Evolutionary conservation across 2,329 filamentous ascomycete genomes (phyloP).

Genomic region (Cercospora berteroae): DNA sequence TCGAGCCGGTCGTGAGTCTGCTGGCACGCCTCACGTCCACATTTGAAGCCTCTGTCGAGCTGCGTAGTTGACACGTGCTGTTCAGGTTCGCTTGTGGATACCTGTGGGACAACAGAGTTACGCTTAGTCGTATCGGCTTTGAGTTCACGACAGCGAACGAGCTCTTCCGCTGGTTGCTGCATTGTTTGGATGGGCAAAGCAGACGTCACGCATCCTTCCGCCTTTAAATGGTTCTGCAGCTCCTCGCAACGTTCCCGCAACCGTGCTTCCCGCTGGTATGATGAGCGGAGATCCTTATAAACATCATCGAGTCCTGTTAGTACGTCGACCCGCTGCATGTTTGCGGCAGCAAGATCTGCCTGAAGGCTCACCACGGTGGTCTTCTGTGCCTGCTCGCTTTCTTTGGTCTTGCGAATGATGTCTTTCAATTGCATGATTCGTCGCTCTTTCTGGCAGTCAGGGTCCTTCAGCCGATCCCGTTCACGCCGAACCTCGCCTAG

Average conservation of each 20-base stretch:
- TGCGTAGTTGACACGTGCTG: not conserved
- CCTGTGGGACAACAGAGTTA: not conserved
- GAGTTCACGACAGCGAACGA: not conserved
- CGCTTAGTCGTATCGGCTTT: not conserved
- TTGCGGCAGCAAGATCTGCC: conserved; percentile 41
- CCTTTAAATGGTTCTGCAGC: not conserved
- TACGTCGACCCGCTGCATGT: conserved; percentile 43
- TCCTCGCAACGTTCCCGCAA: not conserved
- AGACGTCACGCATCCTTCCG: not conserved
- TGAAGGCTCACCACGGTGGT: conserved; percentile 43
- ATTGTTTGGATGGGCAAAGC: not conserved
- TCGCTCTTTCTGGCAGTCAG: conserved; percentile 38
- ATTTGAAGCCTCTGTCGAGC: not conserved
- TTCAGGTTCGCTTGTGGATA: not conserved
- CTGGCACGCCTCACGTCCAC: not conserved
- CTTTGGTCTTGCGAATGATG: conserved; percentile 42
- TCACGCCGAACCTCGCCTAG: conserved; percentile 40
- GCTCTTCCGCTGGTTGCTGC: not conserved
- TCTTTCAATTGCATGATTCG: conserved; percentile 42
- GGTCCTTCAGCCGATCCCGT: conserved; percentile 41
- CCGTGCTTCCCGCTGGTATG: not conserved
- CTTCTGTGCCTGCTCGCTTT: conserved; percentile 38
- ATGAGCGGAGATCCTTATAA: conserved; percentile 37
- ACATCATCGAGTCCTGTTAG: conserved; percentile 36
- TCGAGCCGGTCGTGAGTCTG: not conserved